phyloP scores from a whole-genome alignment of 2,329 filamentous ascomycete genomes.

The Dactylellina sp. region DNA sequence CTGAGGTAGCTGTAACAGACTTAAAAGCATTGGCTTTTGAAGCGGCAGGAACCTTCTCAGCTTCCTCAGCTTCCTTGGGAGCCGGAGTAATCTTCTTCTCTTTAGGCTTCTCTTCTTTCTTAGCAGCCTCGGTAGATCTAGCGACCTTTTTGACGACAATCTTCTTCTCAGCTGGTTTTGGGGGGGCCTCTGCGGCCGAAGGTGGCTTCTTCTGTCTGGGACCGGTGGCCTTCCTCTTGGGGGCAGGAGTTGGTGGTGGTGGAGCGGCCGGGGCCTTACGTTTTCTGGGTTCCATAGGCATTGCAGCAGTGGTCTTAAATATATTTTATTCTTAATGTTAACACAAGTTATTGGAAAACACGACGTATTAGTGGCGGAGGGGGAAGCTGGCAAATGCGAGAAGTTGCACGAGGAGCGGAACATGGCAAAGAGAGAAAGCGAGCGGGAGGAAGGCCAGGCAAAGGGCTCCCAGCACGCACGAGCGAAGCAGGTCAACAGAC shows the following conservation, averaged over 20 bases:
- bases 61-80: constrained; percentile 45
- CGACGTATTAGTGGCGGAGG: constrained; percentile 6
- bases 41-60: constrained; percentile 52
- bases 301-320: constrained; percentile 60
- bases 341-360: constrained; percentile 13
- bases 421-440: constrained; percentile 14
- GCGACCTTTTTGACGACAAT: constrained; percentile 40
- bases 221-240: constrained; percentile 66
- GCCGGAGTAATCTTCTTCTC: constrained; percentile 60
- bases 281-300: constrained; percentile 73
- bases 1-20: constrained; percentile 49
- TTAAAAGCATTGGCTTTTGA: constrained; percentile 52
- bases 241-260: constrained; percentile 66
- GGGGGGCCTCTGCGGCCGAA: constrained; percentile 24
- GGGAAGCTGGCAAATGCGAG: constrained; percentile 37
- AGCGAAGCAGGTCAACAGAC: neutral
- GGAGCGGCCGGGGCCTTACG: constrained; percentile 70
- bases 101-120: constrained; percentile 59
- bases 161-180: constrained; percentile 56
- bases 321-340: constrained; percentile 23
- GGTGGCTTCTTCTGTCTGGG: constrained; percentile 57
- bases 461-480: no score
- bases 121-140: constrained; percentile 54
- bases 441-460: no score
- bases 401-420: constrained; percentile 27